phyloP scores from a whole-genome alignment of 73 alveolate genomes.

The Tetrahymena thermophila region DNA sequence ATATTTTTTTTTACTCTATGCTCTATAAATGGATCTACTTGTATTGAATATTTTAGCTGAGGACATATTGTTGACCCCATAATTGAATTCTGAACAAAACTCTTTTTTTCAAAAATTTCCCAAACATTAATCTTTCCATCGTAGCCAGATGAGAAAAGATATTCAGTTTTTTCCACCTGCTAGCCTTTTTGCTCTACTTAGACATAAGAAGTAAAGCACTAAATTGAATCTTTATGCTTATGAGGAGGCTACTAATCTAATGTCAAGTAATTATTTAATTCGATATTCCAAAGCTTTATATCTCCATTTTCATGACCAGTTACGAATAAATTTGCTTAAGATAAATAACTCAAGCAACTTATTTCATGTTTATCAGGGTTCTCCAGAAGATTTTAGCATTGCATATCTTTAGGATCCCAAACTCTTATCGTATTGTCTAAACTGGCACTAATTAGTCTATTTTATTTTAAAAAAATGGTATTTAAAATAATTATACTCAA shows the following conservation, averaged over 20 bases:
- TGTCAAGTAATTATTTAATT: conserved; percentile 54
- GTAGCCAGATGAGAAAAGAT: conserved; percentile 67
- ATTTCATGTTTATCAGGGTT: conserved; percentile 71
- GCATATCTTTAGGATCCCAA: conserved; percentile 90
- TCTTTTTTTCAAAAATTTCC: conserved; percentile 79
- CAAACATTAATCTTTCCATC: conserved; percentile 81
- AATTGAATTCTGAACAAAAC: conserved; percentile 12
- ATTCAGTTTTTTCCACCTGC: conserved; percentile 40
- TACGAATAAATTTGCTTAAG: conserved; percentile 72
- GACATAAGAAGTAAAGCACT: conserved; percentile 61
- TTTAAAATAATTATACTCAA: not conserved
- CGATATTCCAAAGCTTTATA: conserved; percentile 75
- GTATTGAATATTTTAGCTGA: conserved; percentile 35
- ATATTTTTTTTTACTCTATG: not conserved
- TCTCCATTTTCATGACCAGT: conserved; percentile 91
- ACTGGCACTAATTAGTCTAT: conserved; percentile 50
- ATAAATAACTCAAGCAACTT: conserved; percentile 70
- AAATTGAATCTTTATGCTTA: conserved; percentile 61
- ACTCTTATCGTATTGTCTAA: conserved; percentile 80
- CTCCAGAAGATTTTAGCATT: conserved; percentile 51
- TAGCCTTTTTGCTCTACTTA: conserved; percentile 35
- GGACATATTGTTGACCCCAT: conserved; percentile 64
- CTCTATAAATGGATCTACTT: conserved; percentile 5
- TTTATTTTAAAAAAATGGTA: not conserved
- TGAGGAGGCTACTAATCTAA: conserved; percentile 57